These are phyloP conservation scores for Zarea fungicola DNA, from an alignment of 2,329 filamentous ascomycete genomes.

Conservation along the genomic window DNA sequence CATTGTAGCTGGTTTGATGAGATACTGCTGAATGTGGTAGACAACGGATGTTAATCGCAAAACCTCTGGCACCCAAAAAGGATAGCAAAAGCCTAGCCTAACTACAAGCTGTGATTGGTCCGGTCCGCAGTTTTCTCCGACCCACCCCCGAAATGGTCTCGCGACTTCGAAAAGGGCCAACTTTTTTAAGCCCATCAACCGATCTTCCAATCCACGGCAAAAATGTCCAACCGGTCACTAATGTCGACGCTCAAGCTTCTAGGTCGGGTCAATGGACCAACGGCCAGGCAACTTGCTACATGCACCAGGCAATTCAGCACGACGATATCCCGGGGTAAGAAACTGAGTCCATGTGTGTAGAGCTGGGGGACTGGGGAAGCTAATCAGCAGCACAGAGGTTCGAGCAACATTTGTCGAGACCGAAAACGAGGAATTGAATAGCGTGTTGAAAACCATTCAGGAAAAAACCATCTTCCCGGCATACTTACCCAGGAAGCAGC, in stretches of 20 bases:
- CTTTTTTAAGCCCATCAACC: slow-evolving; percentile 10
- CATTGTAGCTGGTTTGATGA: slow-evolving; percentile 33
- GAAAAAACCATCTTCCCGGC: slow-evolving; percentile 56
- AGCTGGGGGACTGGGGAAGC: slow-evolving; percentile 2
- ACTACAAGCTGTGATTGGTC: slow-evolving; percentile 31
- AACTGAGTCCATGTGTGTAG: background rate
- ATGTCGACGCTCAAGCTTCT: slow-evolving; percentile 1
- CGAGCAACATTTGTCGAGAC: slow-evolving; percentile 44
- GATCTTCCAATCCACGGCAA: background rate
- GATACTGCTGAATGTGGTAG: slow-evolving; percentile 9
- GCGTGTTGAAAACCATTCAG: slow-evolving; percentile 47
- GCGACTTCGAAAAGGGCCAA: slow-evolving; percentile 12
- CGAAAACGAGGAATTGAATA: slow-evolving; percentile 49
- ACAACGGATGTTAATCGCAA: background rate
- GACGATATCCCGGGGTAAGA: slow-evolving; percentile 5
- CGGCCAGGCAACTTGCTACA: background rate
- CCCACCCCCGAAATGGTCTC: slow-evolving; percentile 15
- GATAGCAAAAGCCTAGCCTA: slow-evolving; percentile 10
- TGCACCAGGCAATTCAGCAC: slow-evolving; percentile 9
- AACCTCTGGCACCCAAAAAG: background rate
- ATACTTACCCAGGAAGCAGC: slow-evolving; percentile 50
- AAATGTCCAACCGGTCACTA: slow-evolving; percentile 9
- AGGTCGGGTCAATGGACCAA: background rate
- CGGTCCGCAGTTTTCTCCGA: slow-evolving; percentile 25
- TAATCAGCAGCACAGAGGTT: slow-evolving; percentile 24